Base-by-base conservation (phyloP, 1,284 basidiomycete species). In the Ustilago crameri region DNA sequence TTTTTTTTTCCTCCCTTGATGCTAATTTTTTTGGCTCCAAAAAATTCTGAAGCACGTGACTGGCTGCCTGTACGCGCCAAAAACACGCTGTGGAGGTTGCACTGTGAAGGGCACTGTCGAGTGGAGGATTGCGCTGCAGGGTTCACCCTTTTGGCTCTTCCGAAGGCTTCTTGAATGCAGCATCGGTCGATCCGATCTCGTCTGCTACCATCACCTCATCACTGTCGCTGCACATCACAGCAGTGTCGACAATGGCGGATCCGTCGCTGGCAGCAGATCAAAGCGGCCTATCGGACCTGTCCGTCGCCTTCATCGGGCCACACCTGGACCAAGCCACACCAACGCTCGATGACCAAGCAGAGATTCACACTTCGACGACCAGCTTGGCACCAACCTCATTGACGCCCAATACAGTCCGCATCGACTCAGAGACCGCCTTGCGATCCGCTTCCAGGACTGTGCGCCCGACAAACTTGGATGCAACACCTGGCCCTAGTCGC, bases 231-330 rank as follows among this genome's bases (percentile, higher is more conserved):
- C 51, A 23, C 9, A 32, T 9, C 17, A 18, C 14, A 5, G 38
- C 1, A 37, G 3, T 22, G 18, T 20, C 18, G 22, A 40, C 17
- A 35, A 58, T 57, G 47, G 51, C 52, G 51, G 54, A 56, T 8
- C 48, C 46, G n/a, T 57, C 65, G 20, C 47, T 51, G 1, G 40
- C 35, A 10, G 66, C 55, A 23, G 67, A 70, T 26, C 56, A 70
- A 49, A 64, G 35, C 52, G 61, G 57, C 14, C 38, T 70, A 15
- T 70, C 67, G 3, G 67, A 70, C 37, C 61, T 70, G 5, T 70
- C 67, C 1, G 50, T 52, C 18, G 61, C 35, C 47, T 34, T 22
- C 50, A 43, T 52, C 22, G 52, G 20, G 5, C 56, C 43, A 15
- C 52, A 66, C 17, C 45, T 56, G 9, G 35, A 35, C 9, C 43